These are phyloP conservation scores for Trametes elegans DNA, from an alignment of 768 basidiomycete species.

Conservation along the genomic window DNA sequence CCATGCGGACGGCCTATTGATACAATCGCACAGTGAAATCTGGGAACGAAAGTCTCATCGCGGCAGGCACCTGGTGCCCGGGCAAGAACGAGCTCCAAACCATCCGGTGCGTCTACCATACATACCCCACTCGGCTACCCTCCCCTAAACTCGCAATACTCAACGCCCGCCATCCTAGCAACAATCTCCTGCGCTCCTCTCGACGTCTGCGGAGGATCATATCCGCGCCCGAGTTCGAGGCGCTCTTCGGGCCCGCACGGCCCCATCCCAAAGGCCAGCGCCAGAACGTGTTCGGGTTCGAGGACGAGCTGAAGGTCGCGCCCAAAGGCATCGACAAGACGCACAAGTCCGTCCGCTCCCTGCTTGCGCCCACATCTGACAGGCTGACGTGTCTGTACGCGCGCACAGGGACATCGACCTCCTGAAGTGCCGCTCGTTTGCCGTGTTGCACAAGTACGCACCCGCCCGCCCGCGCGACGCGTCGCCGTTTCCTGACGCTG, in stretches of 20 bases:
- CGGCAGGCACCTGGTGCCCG: conserved; percentile 80
- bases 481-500: background rate
- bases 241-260: conserved; percentile 69
- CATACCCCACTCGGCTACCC: background rate
- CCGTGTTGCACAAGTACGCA: conserved; percentile 57
- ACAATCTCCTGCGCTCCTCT: conserved; percentile 62
- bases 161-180: conserved; percentile 32
- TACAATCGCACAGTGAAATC: conserved; percentile 65
- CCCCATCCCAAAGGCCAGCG: conserved; percentile 60
- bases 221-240: conserved; percentile 66
- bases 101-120: conserved; percentile 46
- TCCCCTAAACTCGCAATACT: background rate
- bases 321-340: conserved; percentile 88
- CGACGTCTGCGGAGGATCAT: conserved; percentile 65
- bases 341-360: conserved; percentile 52
- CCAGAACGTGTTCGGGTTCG: conserved; percentile 80
- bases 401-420: conserved; percentile 80
- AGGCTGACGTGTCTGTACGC: background rate
- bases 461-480: background rate
- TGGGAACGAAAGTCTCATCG: conserved; percentile 67
- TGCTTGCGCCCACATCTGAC: background rate
- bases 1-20: no score
- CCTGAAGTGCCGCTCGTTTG: conserved; percentile 78
- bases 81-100: conserved; percentile 75
- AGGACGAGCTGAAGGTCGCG: conserved; percentile 87